Percentiles rank a stretch among this genome's conserved stretches.
These are phyloP conservation scores for Thalassiosira hispida DNA, from an alignment of 352 stramenopile genomes.

Conservation along the genomic window DNA sequence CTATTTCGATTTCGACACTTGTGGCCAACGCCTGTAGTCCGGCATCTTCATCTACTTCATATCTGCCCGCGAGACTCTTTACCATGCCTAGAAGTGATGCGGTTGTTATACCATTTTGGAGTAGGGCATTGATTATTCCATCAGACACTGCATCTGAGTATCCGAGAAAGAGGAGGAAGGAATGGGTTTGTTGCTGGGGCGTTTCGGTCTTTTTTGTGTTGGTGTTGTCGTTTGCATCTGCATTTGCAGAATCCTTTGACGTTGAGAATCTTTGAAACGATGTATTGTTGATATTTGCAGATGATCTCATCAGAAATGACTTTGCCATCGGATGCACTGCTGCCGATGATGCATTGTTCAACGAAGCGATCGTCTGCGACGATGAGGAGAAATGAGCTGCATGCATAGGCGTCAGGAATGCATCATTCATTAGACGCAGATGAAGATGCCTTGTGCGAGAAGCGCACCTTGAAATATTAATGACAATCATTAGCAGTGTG, in stretches of 20 bases:
- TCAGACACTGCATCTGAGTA: slow-evolving; percentile 48
- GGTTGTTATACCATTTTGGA: slow-evolving; percentile 52
- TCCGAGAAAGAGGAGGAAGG: slow-evolving; percentile 53
- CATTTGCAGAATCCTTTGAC: background rate
- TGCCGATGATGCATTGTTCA: too few relatives aligned
- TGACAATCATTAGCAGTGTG: too few relatives aligned
- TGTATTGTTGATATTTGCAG: background rate
- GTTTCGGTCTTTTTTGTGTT: slow-evolving; percentile 9
- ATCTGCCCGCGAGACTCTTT: slow-evolving; percentile 56
- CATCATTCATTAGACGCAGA: too few relatives aligned
- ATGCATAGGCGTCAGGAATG: too few relatives aligned
- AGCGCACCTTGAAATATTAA: too few relatives aligned
- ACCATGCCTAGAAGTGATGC: slow-evolving; percentile 52
- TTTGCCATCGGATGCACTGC: background rate
- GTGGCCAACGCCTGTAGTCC: slow-evolving; percentile 60
- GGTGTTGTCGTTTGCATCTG: background rate
- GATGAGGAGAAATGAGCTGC: too few relatives aligned
- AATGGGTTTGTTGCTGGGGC: slow-evolving; percentile 23
- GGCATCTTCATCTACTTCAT: slow-evolving; percentile 72
- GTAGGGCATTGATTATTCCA: slow-evolving; percentile 60
- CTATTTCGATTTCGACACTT: slow-evolving; percentile 52
- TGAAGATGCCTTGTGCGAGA: too few relatives aligned
- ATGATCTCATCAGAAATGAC: background rate
- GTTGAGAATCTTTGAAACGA: background rate
- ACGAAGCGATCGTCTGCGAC: too few relatives aligned